Percentiles rank a stretch among this genome's conserved stretches.
These are phyloP conservation scores for Candida ortonii DNA, from an alignment of 805 yeast genomes.

Conservation along the genomic window DNA sequence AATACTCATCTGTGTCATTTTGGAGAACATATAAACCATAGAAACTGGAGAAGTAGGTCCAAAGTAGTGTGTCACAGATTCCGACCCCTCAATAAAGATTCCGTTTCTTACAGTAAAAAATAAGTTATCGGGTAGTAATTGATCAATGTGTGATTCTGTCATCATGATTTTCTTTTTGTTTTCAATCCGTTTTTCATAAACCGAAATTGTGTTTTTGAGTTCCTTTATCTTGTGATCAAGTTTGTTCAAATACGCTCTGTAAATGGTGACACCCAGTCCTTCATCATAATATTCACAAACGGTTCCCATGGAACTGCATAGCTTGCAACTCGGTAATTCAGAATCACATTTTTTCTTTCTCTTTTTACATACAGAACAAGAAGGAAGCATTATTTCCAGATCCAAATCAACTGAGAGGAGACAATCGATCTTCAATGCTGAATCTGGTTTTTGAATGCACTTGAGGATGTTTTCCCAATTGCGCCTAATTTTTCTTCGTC, in stretches of 20 bases:
- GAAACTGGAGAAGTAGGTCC: conserved; percentile 19
- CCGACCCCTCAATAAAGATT: conserved; percentile 16
- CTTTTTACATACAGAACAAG: conserved; percentile 18
- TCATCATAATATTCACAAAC: conserved; percentile 22
- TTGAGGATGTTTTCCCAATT: no score
- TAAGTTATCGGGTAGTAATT: neutral
- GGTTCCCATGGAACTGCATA: conserved; percentile 19
- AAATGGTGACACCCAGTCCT: conserved; percentile 16
- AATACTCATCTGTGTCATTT: conserved; percentile 4
- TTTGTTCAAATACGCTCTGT: conserved; percentile 17
- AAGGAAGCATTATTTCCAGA: conserved; percentile 18
- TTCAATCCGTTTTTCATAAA: conserved; percentile 14
- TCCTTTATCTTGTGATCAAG: conserved; percentile 15
- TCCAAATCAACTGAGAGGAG: no score
- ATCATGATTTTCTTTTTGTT: no score
- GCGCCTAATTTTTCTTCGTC: no score
- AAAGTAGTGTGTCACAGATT: conserved; percentile 12
- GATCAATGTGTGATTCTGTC: no score
- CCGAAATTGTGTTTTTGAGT: conserved; percentile 16
- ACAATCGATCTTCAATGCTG: no score
- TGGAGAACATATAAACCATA: conserved; percentile 13
- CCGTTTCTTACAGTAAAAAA: conserved; percentile 13
- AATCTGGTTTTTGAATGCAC: no score
- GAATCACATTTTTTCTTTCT: conserved; percentile 23
- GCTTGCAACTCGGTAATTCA: conserved; percentile 19